Evolutionary conservation across 2,329 filamentous ascomycete species (phyloP), one percentile per base, ranked within the genome.

Genomic region (Thermothelomyces thermophilus): DNA sequence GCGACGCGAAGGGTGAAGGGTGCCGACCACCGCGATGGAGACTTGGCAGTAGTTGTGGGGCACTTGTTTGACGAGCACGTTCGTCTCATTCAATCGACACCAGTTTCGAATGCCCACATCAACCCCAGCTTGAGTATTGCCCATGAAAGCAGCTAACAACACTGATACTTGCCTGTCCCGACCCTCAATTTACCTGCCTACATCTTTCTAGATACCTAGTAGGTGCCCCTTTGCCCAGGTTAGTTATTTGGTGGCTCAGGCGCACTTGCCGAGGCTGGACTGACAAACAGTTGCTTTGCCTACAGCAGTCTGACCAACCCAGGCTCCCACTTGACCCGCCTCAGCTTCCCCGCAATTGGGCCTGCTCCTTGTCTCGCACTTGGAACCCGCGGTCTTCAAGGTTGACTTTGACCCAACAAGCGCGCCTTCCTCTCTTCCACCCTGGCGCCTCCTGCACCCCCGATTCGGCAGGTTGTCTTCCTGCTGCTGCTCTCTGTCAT

Each of bases 401-500:
- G 35, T 48, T 41, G 36, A 19, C 36, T 41, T 17, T 35, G 31
- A 28, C 24, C 42, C 36, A 37, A 37, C 42, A n/a, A n/a, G 16
- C 11, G 5, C 44, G 17, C 16, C 44, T 28, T 41, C 19, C 35
- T 16, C 5, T 30, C 35, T 19, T 42, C 61, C 64, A 71, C 60
- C 58, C 67, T 74, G 71, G 71, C 68, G 62, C 57, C 63, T 48
- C 53, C 58, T 56, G 56, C 57, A 52, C 49, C 60, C 47, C 51
- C 56, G 42, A 33, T 52, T 30, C 50, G 54, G 51, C 58, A 57
- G 52, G 55, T 46, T 55, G 60, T 46, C 36, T 57, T 64, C 63
- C 64, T 75, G 63, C 63, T 77, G 53, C 56, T 79, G 62, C 66
- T 79, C 58, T 66, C 73, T 60, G 63, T 82, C 60, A 56, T 82